phyloP scores from a whole-genome alignment of 2,329 filamentous ascomycete genomes.

The Hypoxylon sp. region DNA sequence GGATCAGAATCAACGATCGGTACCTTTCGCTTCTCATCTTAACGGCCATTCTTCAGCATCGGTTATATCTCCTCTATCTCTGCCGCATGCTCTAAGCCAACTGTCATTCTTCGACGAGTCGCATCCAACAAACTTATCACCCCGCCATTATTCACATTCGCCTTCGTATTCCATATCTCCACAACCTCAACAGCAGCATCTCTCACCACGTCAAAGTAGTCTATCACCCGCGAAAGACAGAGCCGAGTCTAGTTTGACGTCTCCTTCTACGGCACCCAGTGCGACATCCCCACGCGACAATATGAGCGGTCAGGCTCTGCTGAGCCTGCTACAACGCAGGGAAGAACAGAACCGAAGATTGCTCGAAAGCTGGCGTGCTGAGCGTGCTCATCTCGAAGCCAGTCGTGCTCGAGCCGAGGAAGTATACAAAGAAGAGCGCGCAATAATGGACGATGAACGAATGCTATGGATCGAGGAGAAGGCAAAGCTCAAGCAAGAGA shows the following conservation, averaged over 20 bases:
- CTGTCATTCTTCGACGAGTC: slow-evolving; percentile 55
- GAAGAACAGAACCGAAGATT: slow-evolving; percentile 49
- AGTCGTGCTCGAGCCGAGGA: slow-evolving; percentile 66
- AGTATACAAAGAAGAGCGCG: slow-evolving; percentile 67
- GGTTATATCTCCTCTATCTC: slow-evolving; percentile 57
- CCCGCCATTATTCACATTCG: slow-evolving; percentile 43
- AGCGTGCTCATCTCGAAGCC: slow-evolving; percentile 66
- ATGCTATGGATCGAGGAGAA: slow-evolving; percentile 62
- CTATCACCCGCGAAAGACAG: slow-evolving; percentile 50
- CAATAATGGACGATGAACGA: slow-evolving; percentile 65
- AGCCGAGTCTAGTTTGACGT: slow-evolving; percentile 38
- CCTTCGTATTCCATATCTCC: slow-evolving; percentile 42
- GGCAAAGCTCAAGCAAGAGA: slow-evolving; percentile 56
- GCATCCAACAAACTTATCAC: slow-evolving; percentile 39
- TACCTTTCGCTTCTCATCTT: slow-evolving; percentile 45
- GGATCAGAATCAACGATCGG: slow-evolving; percentile 51
- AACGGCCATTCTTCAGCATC: slow-evolving; percentile 52
- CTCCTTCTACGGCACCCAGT: slow-evolving; percentile 42
- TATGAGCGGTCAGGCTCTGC: slow-evolving; percentile 40
- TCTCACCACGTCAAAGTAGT: slow-evolving; percentile 48
- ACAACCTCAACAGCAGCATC: slow-evolving; percentile 43
- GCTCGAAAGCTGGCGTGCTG: slow-evolving; percentile 65
- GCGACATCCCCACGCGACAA: slow-evolving; percentile 42
- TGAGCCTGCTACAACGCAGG: slow-evolving; percentile 45
- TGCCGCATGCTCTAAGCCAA: slow-evolving; percentile 54